A percentile compares a stretch with the other conserved stretches of the same genome.
phyloP scores from a whole-genome alignment of 2,329 filamentous ascomycete species.

The Stachybotrys echinatus region DNA sequence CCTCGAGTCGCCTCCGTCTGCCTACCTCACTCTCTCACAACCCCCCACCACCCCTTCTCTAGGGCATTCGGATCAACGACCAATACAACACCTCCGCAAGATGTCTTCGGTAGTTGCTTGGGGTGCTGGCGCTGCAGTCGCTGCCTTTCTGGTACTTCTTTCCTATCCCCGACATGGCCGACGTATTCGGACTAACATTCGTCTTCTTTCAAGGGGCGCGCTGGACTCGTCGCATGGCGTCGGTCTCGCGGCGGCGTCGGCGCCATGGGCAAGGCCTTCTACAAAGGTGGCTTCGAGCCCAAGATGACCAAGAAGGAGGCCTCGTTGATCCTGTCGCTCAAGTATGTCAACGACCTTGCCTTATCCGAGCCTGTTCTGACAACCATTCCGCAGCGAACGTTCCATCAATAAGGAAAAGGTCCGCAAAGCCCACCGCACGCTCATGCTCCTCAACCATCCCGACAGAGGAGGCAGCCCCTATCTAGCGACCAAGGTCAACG shows the following conservation, averaged over 20 bases:
- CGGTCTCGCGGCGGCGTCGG: constrained; percentile 73
- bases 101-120: constrained; percentile 41
- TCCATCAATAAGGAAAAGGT: constrained; percentile 87
- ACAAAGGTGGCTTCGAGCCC: constrained; percentile 97
- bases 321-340: constrained; percentile 81
- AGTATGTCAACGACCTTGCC: constrained; percentile 51
- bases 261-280: constrained; percentile 83
- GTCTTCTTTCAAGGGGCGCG: constrained; percentile 63
- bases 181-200: neutral
- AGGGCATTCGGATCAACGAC: too few species aligned
- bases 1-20: neutral
- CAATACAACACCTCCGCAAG: neutral
- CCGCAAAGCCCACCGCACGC: constrained; percentile 87
- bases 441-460: constrained; percentile 97
- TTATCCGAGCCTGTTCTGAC: neutral
- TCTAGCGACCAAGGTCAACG: constrained; percentile 95
- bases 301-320: constrained; percentile 94
- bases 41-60: too few species aligned
- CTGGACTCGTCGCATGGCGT: constrained; percentile 83
- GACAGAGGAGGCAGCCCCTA: constrained; percentile 97
- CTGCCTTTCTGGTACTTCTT: constrained; percentile 43
- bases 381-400: constrained; percentile 62
- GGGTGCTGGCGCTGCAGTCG: constrained; percentile 43
- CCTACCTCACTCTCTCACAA: neutral
- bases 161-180: neutral